Evolutionary conservation across 495 filamentous ascomycete species (phyloP).

Genomic region (Penicillium ochrochloron): DNA sequence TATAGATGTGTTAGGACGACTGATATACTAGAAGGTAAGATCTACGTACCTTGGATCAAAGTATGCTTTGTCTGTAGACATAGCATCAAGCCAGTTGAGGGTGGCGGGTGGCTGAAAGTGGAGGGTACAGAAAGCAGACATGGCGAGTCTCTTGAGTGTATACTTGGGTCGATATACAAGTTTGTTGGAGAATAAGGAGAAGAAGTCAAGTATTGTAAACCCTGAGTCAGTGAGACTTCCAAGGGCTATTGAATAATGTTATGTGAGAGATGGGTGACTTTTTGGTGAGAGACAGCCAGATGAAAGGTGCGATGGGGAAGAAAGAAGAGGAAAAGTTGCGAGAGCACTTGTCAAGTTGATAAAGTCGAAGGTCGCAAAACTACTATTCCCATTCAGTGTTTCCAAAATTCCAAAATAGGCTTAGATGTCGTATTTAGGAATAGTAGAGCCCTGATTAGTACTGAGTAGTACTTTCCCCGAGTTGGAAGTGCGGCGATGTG

Average conservation of each 20-base stretch:
- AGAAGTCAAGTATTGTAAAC: not conserved
- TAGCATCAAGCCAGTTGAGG: constrained; percentile 22
- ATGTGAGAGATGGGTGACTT: not conserved
- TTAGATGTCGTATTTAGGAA: not conserved
- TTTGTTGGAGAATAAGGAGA: not conserved
- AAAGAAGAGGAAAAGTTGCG: not conserved
- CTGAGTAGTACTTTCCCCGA: not conserved
- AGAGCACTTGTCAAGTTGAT: not conserved
- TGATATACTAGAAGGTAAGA: not conserved
- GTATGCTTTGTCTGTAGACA: constrained; percentile 5
- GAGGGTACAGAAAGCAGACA: not conserved
- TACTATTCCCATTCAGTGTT: not conserved
- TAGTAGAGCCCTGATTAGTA: not conserved
- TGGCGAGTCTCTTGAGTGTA: not conserved
- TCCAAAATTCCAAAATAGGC: not conserved
- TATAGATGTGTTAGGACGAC: constrained; percentile 3
- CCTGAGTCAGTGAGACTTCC: not conserved
- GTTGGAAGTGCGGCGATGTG: not conserved
- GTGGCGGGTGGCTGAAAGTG: not conserved
- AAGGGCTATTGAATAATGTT: not conserved
- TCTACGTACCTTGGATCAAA: constrained; percentile 16
- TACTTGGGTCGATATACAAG: not conserved
- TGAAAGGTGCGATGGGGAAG: not conserved
- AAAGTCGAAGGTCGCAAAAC: not conserved
- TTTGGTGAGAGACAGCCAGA: not conserved